phyloP scores from a whole-genome alignment of 441 rosid genomes.

The Adansonia grandidieri region DNA sequence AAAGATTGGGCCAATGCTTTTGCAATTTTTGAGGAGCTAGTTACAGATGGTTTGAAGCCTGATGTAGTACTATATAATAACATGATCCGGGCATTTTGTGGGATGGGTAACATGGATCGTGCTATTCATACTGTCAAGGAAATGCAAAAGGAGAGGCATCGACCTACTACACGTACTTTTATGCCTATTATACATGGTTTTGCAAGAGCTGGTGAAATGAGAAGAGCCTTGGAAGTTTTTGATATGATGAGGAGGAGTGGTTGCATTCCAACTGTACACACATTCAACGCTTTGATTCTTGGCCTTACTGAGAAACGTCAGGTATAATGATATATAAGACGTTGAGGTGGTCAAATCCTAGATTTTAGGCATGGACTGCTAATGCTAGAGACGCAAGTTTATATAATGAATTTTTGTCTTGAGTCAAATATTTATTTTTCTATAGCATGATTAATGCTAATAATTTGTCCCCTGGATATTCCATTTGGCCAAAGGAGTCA shows the following conservation, averaged over 20 bases:
- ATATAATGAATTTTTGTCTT: slow-evolving; percentile 10
- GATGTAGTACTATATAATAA: slow-evolving; percentile 89
- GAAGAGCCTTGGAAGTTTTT: slow-evolving; percentile 76
- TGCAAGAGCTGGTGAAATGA: slow-evolving; percentile 82
- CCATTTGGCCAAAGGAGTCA: not conserved
- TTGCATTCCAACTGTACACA: slow-evolving; percentile 91
- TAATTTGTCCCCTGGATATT: not conserved
- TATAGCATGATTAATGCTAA: not conserved
- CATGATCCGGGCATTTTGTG: slow-evolving; percentile 86
- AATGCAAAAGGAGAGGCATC: slow-evolving; percentile 84
- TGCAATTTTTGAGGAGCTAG: slow-evolving; percentile 83
- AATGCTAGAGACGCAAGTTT: not conserved
- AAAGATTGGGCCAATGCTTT: slow-evolving; percentile 97
- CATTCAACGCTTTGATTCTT: slow-evolving; percentile 87
- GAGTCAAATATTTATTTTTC: slow-evolving; percentile 7
- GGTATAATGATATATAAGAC: slow-evolving; percentile 46
- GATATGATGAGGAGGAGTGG: slow-evolving; percentile 94
- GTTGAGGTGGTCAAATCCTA: slow-evolving; percentile 10
- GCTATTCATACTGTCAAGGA: slow-evolving; percentile 79
- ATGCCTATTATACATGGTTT: slow-evolving; percentile 88
- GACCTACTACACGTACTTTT: slow-evolving; percentile 83
- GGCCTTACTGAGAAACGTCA: slow-evolving; percentile 89
- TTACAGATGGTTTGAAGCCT: slow-evolving; percentile 77
- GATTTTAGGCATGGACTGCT: not conserved
- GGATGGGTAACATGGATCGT: slow-evolving; percentile 97